Percentiles rank a stretch among this genome's conserved stretches.
Evolutionary conservation across 2,329 filamentous ascomycete species (phyloP).

Genomic region (Alternaria novae-zelandiae): DNA sequence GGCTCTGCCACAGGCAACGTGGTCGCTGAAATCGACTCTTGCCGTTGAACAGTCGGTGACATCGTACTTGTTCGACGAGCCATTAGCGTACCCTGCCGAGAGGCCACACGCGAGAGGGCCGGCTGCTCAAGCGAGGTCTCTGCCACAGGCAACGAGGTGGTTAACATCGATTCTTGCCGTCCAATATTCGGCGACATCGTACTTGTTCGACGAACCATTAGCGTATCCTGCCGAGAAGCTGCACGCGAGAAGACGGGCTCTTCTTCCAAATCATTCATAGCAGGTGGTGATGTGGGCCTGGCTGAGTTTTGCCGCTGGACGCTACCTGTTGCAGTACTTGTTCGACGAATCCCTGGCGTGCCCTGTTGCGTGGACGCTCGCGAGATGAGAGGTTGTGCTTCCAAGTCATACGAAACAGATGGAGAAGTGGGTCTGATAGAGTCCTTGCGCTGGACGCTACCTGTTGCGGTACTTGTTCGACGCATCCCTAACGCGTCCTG

Average conservation of each 20-base stretch:
- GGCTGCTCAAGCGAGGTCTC: neutral
- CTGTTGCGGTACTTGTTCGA: neutral
- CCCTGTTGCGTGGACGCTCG: neutral
- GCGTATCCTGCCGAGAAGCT: neutral
- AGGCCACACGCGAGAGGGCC: neutral
- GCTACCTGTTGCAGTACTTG: neutral
- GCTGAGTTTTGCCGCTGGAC: neutral
- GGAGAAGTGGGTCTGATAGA: neutral
- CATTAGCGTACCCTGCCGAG: neutral
- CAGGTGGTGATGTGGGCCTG: neutral
- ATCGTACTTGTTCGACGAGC: neutral
- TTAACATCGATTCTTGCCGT: neutral
- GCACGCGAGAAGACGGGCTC: neutral
- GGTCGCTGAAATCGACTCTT: neutral
- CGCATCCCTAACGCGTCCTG: neutral
- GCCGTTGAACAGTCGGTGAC: neutral
- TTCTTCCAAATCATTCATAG: conserved; percentile 7
- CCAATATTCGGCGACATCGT: neutral
- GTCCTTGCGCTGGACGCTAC: neutral
- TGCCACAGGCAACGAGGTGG: neutral
- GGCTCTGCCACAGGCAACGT: neutral
- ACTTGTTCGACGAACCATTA: neutral
- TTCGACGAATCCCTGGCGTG: neutral
- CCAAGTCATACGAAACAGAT: conserved; percentile 8
- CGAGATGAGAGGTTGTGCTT: neutral